Percentiles rank a stretch among this genome's conserved stretches.
These are phyloP conservation scores for Apiospora pterosperma DNA, from an alignment of 2,329 filamentous ascomycete species.

Conservation along the genomic window DNA sequence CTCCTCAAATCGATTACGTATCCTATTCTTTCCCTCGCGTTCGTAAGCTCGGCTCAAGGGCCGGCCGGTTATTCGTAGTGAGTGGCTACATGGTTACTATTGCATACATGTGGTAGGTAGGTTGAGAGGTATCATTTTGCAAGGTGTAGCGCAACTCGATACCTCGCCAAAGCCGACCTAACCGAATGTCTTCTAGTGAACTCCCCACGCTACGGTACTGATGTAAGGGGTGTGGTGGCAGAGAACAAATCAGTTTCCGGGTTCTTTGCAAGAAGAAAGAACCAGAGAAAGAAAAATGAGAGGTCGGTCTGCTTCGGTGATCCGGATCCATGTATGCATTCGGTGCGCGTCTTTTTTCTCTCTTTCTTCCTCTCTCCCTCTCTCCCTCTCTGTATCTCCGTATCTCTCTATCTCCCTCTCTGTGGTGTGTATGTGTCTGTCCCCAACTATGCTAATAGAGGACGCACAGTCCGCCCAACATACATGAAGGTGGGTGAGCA, in stretches of 20 bases:
- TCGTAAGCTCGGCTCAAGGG: background rate
- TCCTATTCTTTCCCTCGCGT: background rate
- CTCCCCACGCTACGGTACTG: slow-evolving; percentile 2
- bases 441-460: too few species aligned
- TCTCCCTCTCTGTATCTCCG: too few species aligned
- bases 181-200: slow-evolving; percentile 4
- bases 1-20: background rate
- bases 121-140: background rate
- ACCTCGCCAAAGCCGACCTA: slow-evolving; percentile 2
- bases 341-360: background rate
- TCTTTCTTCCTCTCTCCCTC: too few species aligned
- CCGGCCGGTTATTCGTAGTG: background rate
- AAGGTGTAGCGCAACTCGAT: background rate
- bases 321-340: background rate
- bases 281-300: background rate
- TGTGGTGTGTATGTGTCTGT: background rate
- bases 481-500: background rate
- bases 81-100: background rate
- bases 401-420: too few species aligned
- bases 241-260: background rate
- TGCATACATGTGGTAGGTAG: background rate
- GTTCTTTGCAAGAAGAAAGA: background rate
- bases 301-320: background rate
- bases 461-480: background rate
- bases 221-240: background rate